Base-by-base conservation (phyloP, 345 rosid genomes). In the Psidium guajava region DNA sequence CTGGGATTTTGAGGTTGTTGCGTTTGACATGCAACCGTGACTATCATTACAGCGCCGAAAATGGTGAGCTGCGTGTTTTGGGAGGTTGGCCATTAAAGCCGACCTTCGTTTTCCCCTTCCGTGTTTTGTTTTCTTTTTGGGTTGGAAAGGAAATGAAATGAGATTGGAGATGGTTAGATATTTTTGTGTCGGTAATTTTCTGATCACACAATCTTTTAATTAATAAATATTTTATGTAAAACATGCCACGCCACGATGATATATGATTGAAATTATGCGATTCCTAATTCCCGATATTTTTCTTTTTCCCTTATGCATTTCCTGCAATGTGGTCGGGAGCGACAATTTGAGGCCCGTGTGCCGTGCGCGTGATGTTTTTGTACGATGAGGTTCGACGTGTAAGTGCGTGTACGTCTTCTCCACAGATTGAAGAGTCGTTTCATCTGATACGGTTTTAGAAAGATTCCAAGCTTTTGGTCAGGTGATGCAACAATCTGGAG, bases 31-130 rank as follows among this genome's bases (percentile, higher is more conserved):
- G 47, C 80, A 36, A 8, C 40, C 36, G 47, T 69, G 25, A 69
- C 14, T 50, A 50, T 69, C 18, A 36, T 69, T 36, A 69, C 47
- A 69, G 80, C 80, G 47, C 80, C 80, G 80, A 36, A 69, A 69
- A 69, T 69, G 80, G 80, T 4, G 47, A 69, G 47, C 80, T 69
- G 80, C 80, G 47, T 69, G 80, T 69, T 18, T 11, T 12, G 80
- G 47, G 47, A 36, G 80, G 80, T 40, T 24, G 80, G 80, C 80
- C 80, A 69, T 69, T 69, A 36, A 69, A 69, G 47, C 80, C 80
- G 80, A 69, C 80, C 80, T 36, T 20, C 24, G 13, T 36, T 69
- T 18, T 36, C 8, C 47, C 54, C 80, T 36, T 28, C 44, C 18
- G 47, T 49, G 52, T 50, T 50, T 50, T 50, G 6, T 50, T 36